These are phyloP conservation scores for Lachancea dasiensis DNA, from an alignment of 805 yeast genomes.

Conservation along the genomic window DNA sequence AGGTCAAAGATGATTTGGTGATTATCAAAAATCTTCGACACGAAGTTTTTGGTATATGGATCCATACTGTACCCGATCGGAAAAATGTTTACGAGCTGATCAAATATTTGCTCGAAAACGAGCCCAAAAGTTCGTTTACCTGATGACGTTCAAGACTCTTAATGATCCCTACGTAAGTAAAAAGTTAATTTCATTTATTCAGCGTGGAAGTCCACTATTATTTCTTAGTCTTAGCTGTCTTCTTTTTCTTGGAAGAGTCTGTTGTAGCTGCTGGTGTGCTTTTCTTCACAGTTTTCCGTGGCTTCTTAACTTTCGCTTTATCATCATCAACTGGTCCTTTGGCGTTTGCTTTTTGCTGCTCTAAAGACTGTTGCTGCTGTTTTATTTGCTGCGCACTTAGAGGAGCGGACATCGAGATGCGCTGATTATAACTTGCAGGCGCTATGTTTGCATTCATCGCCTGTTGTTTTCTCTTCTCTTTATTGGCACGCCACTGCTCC, in stretches of 20 bases:
- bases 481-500: conserved; percentile 74
- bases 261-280: conserved; percentile 22
- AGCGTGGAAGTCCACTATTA: not conserved
- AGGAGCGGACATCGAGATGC: conserved; percentile 31
- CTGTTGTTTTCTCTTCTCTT: conserved; percentile 46
- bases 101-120: conserved; percentile 30
- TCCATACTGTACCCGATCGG: conserved; percentile 64
- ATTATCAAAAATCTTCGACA: conserved; percentile 63
- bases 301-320: conserved; percentile 27
- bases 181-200: too few species aligned
- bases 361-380: conserved; percentile 22
- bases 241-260: conserved; percentile 26
- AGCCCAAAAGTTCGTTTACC: conserved; percentile 31
- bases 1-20: conserved; percentile 60
- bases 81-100: conserved; percentile 47
- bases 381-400: conserved; percentile 26
- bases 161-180: not conserved
- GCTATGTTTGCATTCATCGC: conserved; percentile 29
- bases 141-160: conserved; percentile 11
- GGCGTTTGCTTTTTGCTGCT: conserved; percentile 11
- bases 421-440: conserved; percentile 25
- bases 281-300: conserved; percentile 27
- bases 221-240: conserved; percentile 24
- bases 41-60: conserved; percentile 74
- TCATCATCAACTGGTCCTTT: conserved; percentile 13